These are phyloP conservation scores for Yamadazyma kanchanaburiensis DNA, from an alignment of 1,139 yeast genomes.

Conservation along the genomic window DNA sequence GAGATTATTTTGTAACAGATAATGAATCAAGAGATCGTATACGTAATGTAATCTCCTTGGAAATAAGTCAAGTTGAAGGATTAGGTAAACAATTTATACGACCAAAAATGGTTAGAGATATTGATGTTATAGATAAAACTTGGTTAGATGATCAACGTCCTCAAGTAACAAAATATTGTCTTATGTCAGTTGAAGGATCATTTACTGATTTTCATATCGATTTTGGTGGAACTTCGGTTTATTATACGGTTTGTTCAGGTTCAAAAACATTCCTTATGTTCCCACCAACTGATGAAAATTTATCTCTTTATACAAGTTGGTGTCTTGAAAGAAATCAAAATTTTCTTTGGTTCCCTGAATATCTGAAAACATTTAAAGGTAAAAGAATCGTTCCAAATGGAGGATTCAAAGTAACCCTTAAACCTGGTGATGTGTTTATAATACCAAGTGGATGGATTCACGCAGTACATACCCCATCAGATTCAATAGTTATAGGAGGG, in stretches of 20 bases:
- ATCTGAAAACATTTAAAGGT: slow-evolving; percentile 25
- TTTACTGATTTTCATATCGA: slow-evolving; percentile 91
- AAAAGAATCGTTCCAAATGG: slow-evolving; percentile 23
- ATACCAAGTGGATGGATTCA: slow-evolving; percentile 96
- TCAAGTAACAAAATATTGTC: slow-evolving; percentile 76
- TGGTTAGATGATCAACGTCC: slow-evolving; percentile 56
- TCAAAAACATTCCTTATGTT: slow-evolving; percentile 69
- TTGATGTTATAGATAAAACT: slow-evolving; percentile 68
- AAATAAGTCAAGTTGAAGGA: slow-evolving; percentile 56
- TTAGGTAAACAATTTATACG: slow-evolving; percentile 52
- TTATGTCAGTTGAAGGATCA: slow-evolving; percentile 80
- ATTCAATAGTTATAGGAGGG: slow-evolving; percentile 84
- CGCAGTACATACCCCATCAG: slow-evolving; percentile 80
- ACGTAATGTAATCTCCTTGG: slow-evolving; percentile 78
- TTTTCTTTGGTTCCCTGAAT: slow-evolving; percentile 64
- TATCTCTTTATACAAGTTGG: slow-evolving; percentile 67
- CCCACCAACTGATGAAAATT: slow-evolving; percentile 69
- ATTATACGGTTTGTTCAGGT: slow-evolving; percentile 77
- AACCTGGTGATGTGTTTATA: slow-evolving; percentile 70
- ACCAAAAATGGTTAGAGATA: slow-evolving; percentile 62
- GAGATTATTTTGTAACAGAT: slow-evolving; percentile 59
- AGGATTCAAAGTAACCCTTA: slow-evolving; percentile 65
- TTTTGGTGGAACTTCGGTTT: slow-evolving; percentile 91
- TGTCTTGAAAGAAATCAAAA: slow-evolving; percentile 64
- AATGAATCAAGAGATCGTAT: slow-evolving; percentile 56